phyloP scores from a whole-genome alignment of 139 green algal species.

The Raphidocelis subcapitata region DNA sequence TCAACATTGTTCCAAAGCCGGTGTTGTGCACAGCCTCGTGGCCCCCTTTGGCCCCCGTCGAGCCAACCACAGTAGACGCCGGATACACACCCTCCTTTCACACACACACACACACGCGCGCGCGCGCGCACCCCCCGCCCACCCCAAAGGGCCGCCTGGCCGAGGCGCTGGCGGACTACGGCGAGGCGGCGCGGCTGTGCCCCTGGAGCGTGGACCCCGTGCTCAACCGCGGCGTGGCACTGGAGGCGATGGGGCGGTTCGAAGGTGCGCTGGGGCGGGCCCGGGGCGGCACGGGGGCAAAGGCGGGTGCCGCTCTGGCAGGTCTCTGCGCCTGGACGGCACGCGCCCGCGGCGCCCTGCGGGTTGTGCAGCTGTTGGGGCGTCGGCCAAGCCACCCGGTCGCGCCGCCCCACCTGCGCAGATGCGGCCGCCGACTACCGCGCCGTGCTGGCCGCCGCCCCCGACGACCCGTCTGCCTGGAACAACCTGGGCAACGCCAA shows the following conservation, averaged over 20 bases:
- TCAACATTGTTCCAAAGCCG: background rate
- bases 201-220: slow-evolving; percentile 87
- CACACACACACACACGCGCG: background rate
- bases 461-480: slow-evolving; percentile 75
- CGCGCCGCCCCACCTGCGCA: slow-evolving; percentile 36
- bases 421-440: slow-evolving; percentile 81
- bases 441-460: slow-evolving; percentile 63
- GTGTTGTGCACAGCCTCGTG: background rate
- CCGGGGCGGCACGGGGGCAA: too few species aligned
- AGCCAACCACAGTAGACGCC: background rate
- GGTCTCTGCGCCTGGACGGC: too few species aligned
- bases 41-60: background rate
- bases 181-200: slow-evolving; percentile 69
- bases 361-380: too few species aligned
- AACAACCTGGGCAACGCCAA: slow-evolving; percentile 89
- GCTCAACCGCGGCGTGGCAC: slow-evolving; percentile 79
- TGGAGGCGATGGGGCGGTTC: slow-evolving; percentile 64
- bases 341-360: too few species aligned
- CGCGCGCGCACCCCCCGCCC: background rate
- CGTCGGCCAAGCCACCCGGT: too few species aligned
- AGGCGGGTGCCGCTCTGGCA: too few species aligned
- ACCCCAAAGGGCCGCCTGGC: slow-evolving; percentile 56
- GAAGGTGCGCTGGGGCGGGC: background rate
- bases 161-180: slow-evolving; percentile 76
- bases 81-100: background rate